Conservation (phyloP, 78 protist genomes). For the Bigelowiella natans region DNA sequence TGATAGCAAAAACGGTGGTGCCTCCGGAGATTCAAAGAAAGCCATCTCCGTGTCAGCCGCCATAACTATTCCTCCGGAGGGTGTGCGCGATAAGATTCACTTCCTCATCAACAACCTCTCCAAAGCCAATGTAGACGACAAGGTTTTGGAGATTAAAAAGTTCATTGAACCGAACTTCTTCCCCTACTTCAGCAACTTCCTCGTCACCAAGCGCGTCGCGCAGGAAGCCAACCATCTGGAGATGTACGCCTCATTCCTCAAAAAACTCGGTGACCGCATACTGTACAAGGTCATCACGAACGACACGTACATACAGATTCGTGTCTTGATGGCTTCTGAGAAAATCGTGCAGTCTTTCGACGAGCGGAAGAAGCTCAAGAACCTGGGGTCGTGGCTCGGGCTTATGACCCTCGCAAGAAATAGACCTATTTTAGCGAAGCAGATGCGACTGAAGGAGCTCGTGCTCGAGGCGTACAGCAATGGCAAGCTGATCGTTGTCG, state of each 20-base stretch:
- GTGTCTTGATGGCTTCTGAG: slow-evolving; percentile 42
- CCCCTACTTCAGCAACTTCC: slow-evolving; percentile 63
- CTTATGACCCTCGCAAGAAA: slow-evolving; percentile 70
- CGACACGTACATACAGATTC: neutral
- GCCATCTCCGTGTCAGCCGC: neutral
- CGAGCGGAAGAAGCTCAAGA: slow-evolving; percentile 79
- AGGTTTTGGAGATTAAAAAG: slow-evolving; percentile 9
- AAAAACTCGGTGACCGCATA: slow-evolving; percentile 12
- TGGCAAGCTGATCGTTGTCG: slow-evolving; percentile 59
- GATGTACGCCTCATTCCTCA: slow-evolving; percentile 58
- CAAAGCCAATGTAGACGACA: neutral
- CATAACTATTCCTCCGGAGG: slow-evolving; percentile 26
- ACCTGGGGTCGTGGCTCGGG: slow-evolving; percentile 93
- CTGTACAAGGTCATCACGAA: slow-evolving; percentile 19
- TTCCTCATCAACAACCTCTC: slow-evolving; percentile 87
- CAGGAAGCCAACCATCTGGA: slow-evolving; percentile 81
- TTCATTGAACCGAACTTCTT: slow-evolving; percentile 21
- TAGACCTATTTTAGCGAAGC: slow-evolving; percentile 76
- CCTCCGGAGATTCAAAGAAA: too few relatives aligned
- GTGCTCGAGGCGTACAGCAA: slow-evolving; percentile 64
- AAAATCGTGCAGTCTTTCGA: slow-evolving; percentile 32
- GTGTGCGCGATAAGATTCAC: slow-evolving; percentile 58
- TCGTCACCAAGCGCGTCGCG: slow-evolving; percentile 76
- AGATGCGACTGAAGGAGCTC: slow-evolving; percentile 77
- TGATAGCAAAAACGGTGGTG: too few relatives aligned